Evolutionary conservation across 345 rosid genomes (phyloP), one percentile per base, ranked within the genome.

Genomic region (Murraya koenigii): DNA sequence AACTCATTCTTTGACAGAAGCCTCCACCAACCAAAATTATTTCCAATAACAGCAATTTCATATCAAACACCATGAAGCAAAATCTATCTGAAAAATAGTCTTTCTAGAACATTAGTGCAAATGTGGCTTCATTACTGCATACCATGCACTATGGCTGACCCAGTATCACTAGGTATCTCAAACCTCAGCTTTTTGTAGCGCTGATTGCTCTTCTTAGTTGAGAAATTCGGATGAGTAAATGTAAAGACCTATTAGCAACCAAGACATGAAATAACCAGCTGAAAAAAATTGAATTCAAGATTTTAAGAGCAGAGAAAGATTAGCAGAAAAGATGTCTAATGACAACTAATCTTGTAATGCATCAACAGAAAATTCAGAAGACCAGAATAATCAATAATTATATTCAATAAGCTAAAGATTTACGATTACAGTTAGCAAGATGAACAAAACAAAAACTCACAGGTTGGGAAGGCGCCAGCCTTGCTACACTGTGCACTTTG

Each of bases 121-220:
- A 8, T 5, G 35, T 19, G 15, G 19, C 36, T 39, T 30, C 20
- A 38, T 59, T 49, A 78, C 56, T 52, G 58, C 75, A 65, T 90
- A 97, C 99, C 99, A 79, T 97, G 98, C 75, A 97, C 93, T 83
- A 94, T 78, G 41, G 90, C 96, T 38, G 99, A 84, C 44, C 99
- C 98, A 76, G 90, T 86, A 73, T 91, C 95, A 13, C 72, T 72
- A 66, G 97, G 90, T 47, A 94, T 79, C 75, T 81, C 89, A 90
- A 97, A 97, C 56, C 62, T 86, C 79, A 97, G 87, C 86, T 86
- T 94, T 80, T 81, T 94, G 86, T 88, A 93, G 2, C 96, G 93
- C 75, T 90, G 92, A 85, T 94, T 97, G 85, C 84, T 86, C 75
- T 75, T 86, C 79, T 85, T 82, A 70, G 86, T 78, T 68, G 95